Evolutionary conservation across 805 yeast species (phyloP).

Genomic region (Candida suzukii): DNA sequence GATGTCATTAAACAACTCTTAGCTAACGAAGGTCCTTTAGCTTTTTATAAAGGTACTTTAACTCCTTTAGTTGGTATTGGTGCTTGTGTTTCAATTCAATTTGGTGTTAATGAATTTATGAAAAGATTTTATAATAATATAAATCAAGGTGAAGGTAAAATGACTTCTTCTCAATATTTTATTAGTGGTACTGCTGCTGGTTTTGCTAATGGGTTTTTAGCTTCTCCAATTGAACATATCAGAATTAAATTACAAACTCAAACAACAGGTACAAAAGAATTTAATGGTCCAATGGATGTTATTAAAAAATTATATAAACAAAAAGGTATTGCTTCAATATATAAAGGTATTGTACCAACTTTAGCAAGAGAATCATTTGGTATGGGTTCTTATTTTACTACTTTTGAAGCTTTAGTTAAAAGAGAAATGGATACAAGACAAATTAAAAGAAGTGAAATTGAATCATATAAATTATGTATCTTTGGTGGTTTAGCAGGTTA

Average conservation of each 20-base stretch:
- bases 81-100: conserved; percentile 94
- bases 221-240: conserved; percentile 92
- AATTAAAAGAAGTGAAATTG: conserved; percentile 60
- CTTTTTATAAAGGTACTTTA: conserved; percentile 88
- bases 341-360: conserved; percentile 80
- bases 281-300: conserved; percentile 73
- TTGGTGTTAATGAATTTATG: conserved; percentile 92
- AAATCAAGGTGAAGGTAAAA: conserved; percentile 33
- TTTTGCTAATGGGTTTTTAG: conserved; percentile 77
- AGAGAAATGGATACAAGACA: conserved; percentile 44
- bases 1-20: conserved; percentile 72
- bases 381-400: conserved; percentile 79
- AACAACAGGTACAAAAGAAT: conserved; percentile 39
- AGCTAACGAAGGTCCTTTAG: conserved; percentile 74
- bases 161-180: conserved; percentile 64
- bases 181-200: conserved; percentile 90
- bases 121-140: conserved; percentile 59
- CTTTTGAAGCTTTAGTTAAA: conserved; percentile 84
- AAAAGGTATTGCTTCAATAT: conserved; percentile 48
- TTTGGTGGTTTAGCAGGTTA: conserved; percentile 93
- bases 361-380: conserved; percentile 81
- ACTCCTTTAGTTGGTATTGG: conserved; percentile 97
- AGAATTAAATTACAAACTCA: conserved; percentile 93
- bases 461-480: conserved; percentile 79
- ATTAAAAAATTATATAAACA: conserved; percentile 46